Evolutionary conservation across 257 asterid genomes (phyloP), one percentile per base, ranked within the genome.

Genomic region (Penstemon eatonii): DNA sequence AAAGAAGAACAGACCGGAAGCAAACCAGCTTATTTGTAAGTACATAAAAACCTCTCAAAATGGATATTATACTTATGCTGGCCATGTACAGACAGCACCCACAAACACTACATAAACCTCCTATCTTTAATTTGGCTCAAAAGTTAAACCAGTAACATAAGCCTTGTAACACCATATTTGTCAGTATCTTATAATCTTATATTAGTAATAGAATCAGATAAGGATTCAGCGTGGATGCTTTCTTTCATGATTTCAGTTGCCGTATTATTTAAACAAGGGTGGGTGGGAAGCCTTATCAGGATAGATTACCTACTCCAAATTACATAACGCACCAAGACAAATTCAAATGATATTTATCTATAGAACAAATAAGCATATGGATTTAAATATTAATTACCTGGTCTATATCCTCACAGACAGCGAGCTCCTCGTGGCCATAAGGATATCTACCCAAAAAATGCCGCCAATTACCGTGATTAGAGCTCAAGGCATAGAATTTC

Each of bases 341-440:
- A 54, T 49, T 54, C n/a, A 9, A 69, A 51, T 50, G 62, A 49
- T 18, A 33, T 37, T 58, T 52, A 72, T 41, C 47, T 18, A 33
- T 55, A 8, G 55, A n/a, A 45, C n/a, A 56, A n/a, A 59, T 41
- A 62, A 60, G 74, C 37, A 43, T 66, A 47, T 39, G 41, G 9
- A 56, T 46, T 46, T 58, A 63, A 73, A 69, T 49, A 55, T 47
- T 36, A 52, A 55, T 57, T 75, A 91, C 98, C 96, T 89, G 96
- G 79, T 91, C 98, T 42, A 87, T 81, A 70, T 91, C 96, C 80
- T 91, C 98, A 68, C 92, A 89, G 13, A 83, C 63, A 67, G 98
- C 90, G 74, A 91, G 98, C 77, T 91, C 98, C 83, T 89, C 95
- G 5, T 89, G 98, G 42, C 98, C 98, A 73, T 91, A 89, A 6